These are phyloP conservation scores for Erythrophleum ivorense DNA, from an alignment of 331 rosid species.

Conservation along the genomic window DNA sequence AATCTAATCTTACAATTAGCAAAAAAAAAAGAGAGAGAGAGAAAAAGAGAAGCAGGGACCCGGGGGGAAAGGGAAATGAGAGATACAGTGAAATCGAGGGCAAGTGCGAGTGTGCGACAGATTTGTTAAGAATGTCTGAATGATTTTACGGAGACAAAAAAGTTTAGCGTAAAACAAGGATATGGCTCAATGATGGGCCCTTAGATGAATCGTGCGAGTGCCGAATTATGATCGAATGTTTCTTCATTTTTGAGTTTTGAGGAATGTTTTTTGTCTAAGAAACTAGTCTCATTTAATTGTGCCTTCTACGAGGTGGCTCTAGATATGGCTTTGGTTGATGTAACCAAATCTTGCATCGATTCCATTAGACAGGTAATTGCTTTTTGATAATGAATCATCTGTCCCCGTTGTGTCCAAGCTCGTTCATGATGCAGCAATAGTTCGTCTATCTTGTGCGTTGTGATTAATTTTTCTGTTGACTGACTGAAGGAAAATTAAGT, in stretches of 20 bases:
- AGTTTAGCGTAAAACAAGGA: neutral
- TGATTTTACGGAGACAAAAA: neutral
- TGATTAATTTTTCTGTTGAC: neutral
- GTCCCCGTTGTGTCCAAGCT: neutral
- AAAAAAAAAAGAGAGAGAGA: neutral
- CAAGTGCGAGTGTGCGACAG: neutral
- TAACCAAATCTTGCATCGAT: constrained; percentile 74
- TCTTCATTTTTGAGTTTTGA: neutral
- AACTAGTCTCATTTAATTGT: neutral
- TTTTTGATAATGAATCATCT: neutral
- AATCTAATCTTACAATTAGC: no score
- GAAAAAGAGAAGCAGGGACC: neutral
- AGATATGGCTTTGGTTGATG: constrained; percentile 77
- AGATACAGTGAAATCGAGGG: neutral
- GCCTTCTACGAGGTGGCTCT: constrained; percentile 6
- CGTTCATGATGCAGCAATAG: neutral
- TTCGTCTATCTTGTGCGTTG: neutral
- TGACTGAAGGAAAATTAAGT: neutral
- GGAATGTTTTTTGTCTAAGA: neutral
- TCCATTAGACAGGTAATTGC: constrained; percentile 74
- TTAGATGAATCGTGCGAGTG: neutral
- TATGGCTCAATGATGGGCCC: neutral
- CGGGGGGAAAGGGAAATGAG: neutral
- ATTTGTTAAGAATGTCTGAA: neutral
- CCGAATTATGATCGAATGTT: constrained; percentile 4